Evolutionary conservation across 2,329 filamentous ascomycete species (phyloP).

Genomic region (Pestalotiopsis sp.): DNA sequence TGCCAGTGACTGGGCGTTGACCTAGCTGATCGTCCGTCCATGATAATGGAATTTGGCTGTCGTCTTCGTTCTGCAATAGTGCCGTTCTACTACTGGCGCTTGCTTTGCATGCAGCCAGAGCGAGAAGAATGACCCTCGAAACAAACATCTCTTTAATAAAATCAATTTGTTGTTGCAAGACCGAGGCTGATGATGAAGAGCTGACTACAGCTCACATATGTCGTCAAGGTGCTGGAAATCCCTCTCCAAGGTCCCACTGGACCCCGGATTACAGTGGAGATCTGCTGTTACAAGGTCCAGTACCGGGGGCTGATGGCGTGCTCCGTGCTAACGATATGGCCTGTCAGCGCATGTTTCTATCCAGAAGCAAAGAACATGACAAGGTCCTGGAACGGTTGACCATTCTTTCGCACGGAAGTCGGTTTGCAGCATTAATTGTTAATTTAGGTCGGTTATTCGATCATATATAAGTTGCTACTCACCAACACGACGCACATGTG

Average conservation of each 20-base stretch:
- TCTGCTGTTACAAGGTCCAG: not conserved
- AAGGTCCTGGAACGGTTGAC: too few relatives aligned
- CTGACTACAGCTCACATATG: conserved; percentile 32
- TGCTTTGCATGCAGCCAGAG: not conserved
- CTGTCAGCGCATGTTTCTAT: too few relatives aligned
- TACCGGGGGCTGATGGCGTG: not conserved
- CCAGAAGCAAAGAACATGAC: too few relatives aligned
- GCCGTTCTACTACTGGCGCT: not conserved
- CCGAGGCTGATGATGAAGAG: conserved; percentile 15
- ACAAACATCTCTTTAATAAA: not conserved
- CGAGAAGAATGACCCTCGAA: not conserved
- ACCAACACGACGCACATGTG: too few relatives aligned
- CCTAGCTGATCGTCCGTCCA: not conserved
- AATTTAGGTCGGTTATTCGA: too few relatives aligned
- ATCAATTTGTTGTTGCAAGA: not conserved
- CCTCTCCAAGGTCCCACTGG: not conserved
- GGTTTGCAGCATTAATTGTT: too few relatives aligned
- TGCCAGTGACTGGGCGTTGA: not conserved
- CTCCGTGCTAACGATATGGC: not conserved
- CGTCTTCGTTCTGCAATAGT: not conserved
- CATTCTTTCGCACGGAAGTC: too few relatives aligned
- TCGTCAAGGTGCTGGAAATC: conserved; percentile 33
- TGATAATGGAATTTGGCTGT: not conserved
- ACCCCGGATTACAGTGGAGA: not conserved
- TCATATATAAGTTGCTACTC: too few relatives aligned